Evolutionary conservation across 768 basidiomycete genomes (phyloP).

Genomic region (Sporobolomyces phaffii): DNA sequence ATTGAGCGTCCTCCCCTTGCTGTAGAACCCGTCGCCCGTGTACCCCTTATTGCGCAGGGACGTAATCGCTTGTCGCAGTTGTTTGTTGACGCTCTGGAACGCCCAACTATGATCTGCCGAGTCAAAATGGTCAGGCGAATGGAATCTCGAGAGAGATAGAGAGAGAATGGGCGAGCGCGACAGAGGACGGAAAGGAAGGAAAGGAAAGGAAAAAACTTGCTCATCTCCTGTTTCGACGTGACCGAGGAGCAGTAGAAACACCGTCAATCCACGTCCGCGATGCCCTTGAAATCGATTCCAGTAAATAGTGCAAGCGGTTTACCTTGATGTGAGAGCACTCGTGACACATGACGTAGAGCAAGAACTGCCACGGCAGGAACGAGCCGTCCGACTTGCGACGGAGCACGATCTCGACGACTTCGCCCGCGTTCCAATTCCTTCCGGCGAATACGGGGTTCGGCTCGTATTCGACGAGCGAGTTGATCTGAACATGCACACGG

Average conservation of each 20-base stretch:
- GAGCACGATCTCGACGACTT: constrained; percentile 31
- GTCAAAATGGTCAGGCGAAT: neutral
- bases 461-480: constrained; percentile 34
- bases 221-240: constrained; percentile 1
- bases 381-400: constrained; percentile 4
- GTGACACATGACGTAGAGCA: constrained; percentile 33
- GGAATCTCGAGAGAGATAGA: neutral
- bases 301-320: no score
- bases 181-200: neutral
- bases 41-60: constrained; percentile 4
- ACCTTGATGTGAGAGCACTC: constrained; percentile 22
- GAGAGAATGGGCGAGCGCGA: constrained; percentile 11
- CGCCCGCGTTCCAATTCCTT: constrained; percentile 17
- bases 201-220: neutral
- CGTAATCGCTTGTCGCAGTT: constrained; percentile 6
- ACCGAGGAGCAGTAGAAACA: no score
- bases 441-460: constrained; percentile 34
- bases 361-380: constrained; percentile 22
- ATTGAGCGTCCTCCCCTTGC: neutral
- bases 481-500: constrained; percentile 14
- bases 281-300: no score
- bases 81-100: constrained; percentile 25
- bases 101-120: constrained; percentile 18
- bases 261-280: no score
- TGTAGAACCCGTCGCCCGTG: constrained; percentile 36